Evolutionary conservation across 1,139 yeast genomes (phyloP).

Genomic region (Nakaseomyces bracarensis): DNA sequence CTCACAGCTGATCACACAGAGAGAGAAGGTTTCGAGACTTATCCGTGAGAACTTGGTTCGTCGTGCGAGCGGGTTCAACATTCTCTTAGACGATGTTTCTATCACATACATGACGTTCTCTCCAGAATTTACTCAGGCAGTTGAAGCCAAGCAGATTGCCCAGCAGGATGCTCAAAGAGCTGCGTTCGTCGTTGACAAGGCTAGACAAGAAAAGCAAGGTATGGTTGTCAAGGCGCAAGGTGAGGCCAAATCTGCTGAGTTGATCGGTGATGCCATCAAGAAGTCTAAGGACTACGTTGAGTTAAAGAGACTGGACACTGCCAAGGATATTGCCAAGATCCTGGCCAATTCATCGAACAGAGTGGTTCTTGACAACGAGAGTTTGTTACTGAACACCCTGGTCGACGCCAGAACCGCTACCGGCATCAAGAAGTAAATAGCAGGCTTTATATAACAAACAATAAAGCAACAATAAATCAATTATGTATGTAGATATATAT

Average conservation of each 20-base stretch:
- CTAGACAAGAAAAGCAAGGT: constrained; percentile 95
- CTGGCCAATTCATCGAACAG: constrained; percentile 83
- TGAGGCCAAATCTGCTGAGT: constrained; percentile 96
- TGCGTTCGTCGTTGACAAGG: constrained; percentile 92
- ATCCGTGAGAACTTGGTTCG: constrained; percentile 86
- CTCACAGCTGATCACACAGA: constrained; percentile 92
- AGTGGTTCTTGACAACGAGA: constrained; percentile 84
- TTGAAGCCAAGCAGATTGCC: constrained; percentile 97
- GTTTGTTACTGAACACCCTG: constrained; percentile 81
- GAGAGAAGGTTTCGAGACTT: constrained; percentile 88
- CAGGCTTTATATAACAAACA: too few species aligned
- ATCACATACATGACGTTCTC: constrained; percentile 93
- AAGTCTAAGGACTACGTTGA: constrained; percentile 93
- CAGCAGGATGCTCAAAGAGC: constrained; percentile 99
- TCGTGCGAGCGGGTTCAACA: constrained; percentile 85
- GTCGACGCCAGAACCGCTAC: constrained; percentile 41
- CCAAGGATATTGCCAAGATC: constrained; percentile 86
- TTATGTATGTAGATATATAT: background rate
- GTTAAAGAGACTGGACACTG: constrained; percentile 92
- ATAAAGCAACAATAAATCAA: too few species aligned
- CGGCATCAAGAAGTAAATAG: constrained; percentile 13
- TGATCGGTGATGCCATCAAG: constrained; percentile 97
- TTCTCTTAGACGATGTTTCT: constrained; percentile 88
- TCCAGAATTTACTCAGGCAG: constrained; percentile 96
- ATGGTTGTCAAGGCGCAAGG: constrained; percentile 95